phyloP scores from a whole-genome alignment of 805 yeast species.

The Groenewaldozyma salmanticensis region DNA sequence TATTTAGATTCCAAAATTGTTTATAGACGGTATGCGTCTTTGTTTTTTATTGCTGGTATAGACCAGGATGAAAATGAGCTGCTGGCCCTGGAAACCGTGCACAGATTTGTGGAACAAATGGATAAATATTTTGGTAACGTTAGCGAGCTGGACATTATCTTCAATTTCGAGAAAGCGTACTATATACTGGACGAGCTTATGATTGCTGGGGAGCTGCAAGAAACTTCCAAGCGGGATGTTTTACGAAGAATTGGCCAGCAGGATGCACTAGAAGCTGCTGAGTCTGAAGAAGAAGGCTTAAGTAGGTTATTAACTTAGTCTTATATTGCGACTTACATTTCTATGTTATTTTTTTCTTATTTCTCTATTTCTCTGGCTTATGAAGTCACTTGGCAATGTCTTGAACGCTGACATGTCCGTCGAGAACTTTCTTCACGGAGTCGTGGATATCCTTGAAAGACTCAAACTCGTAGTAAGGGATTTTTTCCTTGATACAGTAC shows the following conservation, averaged over 20 bases:
- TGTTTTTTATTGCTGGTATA: constrained; percentile 82
- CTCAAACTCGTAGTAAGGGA: constrained; percentile 79
- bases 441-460: constrained; percentile 63
- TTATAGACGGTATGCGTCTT: constrained; percentile 86
- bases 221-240: constrained; percentile 72
- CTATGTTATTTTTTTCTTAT: too few species aligned
- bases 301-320: constrained; percentile 13
- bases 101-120: constrained; percentile 93
- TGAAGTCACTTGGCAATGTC: constrained; percentile 1
- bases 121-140: constrained; percentile 93
- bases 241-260: constrained; percentile 69
- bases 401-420: constrained; percentile 27
- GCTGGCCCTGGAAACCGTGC: constrained; percentile 74
- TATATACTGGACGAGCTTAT: constrained; percentile 83
- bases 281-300: constrained; percentile 40
- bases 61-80: constrained; percentile 81
- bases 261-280: constrained; percentile 78
- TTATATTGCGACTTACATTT: too few species aligned
- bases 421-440: constrained; percentile 48
- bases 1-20: constrained; percentile 61
- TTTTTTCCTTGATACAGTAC: constrained; percentile 68
- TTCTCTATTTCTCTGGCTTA: background rate
- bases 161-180: constrained; percentile 91
- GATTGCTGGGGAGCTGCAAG: constrained; percentile 81
- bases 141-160: constrained; percentile 92